A percentile compares a stretch with the other conserved stretches of the same genome.
Evolutionary conservation across 1,139 yeast genomes (phyloP).

Genomic region (Kodamaea derodonti): DNA sequence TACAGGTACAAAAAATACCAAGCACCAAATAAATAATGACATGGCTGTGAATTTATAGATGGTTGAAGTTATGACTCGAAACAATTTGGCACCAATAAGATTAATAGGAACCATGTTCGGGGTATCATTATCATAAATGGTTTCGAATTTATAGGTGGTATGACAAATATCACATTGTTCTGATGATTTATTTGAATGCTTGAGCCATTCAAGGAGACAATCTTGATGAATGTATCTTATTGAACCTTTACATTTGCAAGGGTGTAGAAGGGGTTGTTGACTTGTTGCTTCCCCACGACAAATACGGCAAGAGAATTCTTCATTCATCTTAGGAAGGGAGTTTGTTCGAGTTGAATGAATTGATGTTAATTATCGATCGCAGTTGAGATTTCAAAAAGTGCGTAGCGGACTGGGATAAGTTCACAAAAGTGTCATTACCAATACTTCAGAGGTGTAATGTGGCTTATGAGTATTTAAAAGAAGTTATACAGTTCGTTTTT

Average conservation of each 20-base stretch:
- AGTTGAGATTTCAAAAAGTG: too few species aligned
- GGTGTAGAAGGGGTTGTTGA: conserved; percentile 80
- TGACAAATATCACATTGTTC: conserved; percentile 88
- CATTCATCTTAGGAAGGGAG: background rate
- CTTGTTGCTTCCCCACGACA: conserved; percentile 88
- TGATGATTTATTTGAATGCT: conserved; percentile 54
- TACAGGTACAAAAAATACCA: conserved; percentile 53
- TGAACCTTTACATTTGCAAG: conserved; percentile 92
- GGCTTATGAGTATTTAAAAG: too few species aligned
- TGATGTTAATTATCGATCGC: too few species aligned
- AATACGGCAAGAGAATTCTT: conserved; percentile 60
- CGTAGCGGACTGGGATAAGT: too few species aligned
- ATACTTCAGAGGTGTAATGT: too few species aligned
- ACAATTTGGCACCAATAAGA: conserved; percentile 39
- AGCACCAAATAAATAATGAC: conserved; percentile 33
- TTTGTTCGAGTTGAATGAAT: too few species aligned
- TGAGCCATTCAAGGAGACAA: conserved; percentile 86
- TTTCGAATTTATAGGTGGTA: conserved; percentile 66
- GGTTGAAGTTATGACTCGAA: conserved; percentile 22
- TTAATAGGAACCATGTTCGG: conserved; percentile 61
- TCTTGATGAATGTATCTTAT: conserved; percentile 92
- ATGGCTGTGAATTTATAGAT: conserved; percentile 26
- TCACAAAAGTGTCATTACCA: too few species aligned
- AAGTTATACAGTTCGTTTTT: too few species aligned
- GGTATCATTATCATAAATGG: conserved; percentile 67